A percentile compares a stretch with the other conserved stretches of the same genome.
phyloP scores from a whole-genome alignment of 2,329 filamentous ascomycete species.

The Pyrenophora seminiperda region DNA sequence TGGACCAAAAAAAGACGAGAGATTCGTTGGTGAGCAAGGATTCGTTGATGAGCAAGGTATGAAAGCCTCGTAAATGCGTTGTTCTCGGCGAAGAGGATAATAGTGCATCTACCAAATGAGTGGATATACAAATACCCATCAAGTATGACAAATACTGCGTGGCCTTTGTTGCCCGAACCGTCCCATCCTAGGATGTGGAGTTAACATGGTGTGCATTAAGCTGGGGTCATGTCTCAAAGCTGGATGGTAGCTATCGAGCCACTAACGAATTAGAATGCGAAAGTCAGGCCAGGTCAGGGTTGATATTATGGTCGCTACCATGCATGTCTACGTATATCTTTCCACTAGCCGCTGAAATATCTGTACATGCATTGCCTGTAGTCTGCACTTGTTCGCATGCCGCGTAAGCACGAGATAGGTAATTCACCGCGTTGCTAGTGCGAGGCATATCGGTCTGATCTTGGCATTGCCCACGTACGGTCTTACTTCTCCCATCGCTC shows the following conservation, averaged over 20 bases:
- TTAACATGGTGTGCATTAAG: constrained; percentile 1
- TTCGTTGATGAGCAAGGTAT: constrained; percentile 3
- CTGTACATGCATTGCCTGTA: background rate
- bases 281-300: background rate
- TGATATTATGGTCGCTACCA: background rate
- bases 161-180: background rate
- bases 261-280: background rate
- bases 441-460: background rate
- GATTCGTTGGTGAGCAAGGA: constrained; percentile 3
- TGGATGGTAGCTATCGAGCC: background rate
- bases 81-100: constrained; percentile 1
- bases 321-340: background rate
- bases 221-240: constrained; percentile 1
- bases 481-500: too few species aligned
- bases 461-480: background rate
- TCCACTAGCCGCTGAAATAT: background rate
- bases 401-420: background rate
- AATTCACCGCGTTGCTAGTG: constrained; percentile 1
- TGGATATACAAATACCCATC: constrained; percentile 1
- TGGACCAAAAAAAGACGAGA: constrained; percentile 1
- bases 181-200: constrained; percentile 3
- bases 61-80: background rate
- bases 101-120: background rate
- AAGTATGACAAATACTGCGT: constrained; percentile 1
- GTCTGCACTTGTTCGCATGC: background rate